Evolutionary conservation across 1,284 basidiomycete genomes (phyloP).

Genomic region (Leccinum huronense): DNA sequence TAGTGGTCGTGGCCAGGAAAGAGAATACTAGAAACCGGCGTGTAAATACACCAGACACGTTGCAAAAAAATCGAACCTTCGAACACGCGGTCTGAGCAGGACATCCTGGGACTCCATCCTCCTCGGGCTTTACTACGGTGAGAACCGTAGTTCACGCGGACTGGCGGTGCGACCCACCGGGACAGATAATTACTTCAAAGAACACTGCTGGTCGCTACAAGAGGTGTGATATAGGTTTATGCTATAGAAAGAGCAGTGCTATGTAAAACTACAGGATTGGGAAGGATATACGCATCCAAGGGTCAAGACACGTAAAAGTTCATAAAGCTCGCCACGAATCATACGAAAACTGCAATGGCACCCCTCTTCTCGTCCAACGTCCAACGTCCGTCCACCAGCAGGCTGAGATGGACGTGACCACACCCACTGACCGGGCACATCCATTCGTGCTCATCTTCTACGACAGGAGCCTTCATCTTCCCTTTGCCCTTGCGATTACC

Average conservation of each 20-base stretch:
- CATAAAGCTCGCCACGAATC: slow-evolving; percentile 18
- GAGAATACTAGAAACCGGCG: slow-evolving; percentile 9
- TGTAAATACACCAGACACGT: slow-evolving; percentile 25
- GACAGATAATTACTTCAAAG: background rate
- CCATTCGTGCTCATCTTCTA: slow-evolving; percentile 57
- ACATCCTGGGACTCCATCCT: background rate
- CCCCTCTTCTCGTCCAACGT: slow-evolving; percentile 42
- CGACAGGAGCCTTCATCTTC: slow-evolving; percentile 37
- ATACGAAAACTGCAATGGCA: slow-evolving; percentile 50
- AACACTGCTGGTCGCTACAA: slow-evolving; percentile 18
- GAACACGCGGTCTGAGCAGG: slow-evolving; percentile 20
- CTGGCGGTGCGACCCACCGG: background rate
- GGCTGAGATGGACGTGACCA: slow-evolving; percentile 51
- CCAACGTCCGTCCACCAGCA: slow-evolving; percentile 56
- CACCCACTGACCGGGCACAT: slow-evolving; percentile 61
- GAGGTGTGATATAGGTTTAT: slow-evolving; percentile 22
- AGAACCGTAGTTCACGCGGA: background rate
- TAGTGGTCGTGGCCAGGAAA: slow-evolving; percentile 13
- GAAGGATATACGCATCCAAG: slow-evolving; percentile 9
- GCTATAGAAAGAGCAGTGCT: slow-evolving; percentile 7
- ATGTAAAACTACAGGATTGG: slow-evolving; percentile 5
- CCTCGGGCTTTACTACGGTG: slow-evolving; percentile 12
- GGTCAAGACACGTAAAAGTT: slow-evolving; percentile 18
- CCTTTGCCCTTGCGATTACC: slow-evolving; percentile 39
- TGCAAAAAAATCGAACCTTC: slow-evolving; percentile 25